phyloP scores from a whole-genome alignment of 1,139 yeast species.

The Suhomyces taliae region DNA sequence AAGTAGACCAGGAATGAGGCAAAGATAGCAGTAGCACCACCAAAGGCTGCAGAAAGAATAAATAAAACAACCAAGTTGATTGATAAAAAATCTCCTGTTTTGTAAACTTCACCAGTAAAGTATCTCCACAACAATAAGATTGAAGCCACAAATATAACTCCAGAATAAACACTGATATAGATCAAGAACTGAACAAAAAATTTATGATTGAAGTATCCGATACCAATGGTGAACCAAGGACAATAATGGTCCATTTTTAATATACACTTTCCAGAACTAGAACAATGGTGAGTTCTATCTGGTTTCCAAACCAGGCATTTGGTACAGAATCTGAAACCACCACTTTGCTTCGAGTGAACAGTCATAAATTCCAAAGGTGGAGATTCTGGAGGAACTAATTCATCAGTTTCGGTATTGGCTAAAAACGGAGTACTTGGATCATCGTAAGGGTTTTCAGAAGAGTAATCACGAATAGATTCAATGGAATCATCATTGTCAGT shows the following conservation, averaged over 20 bases:
- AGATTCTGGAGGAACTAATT: slow-evolving; percentile 13
- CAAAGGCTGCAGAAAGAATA: slow-evolving; percentile 61
- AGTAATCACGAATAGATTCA: background rate
- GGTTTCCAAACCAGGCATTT: slow-evolving; percentile 91
- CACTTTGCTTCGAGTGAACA: slow-evolving; percentile 27
- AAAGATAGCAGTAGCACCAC: slow-evolving; percentile 62
- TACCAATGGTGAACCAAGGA: slow-evolving; percentile 93
- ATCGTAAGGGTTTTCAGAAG: background rate
- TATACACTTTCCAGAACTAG: slow-evolving; percentile 66
- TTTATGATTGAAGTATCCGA: slow-evolving; percentile 82
- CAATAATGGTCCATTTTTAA: slow-evolving; percentile 90
- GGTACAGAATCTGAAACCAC: slow-evolving; percentile 56
- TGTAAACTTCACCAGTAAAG: slow-evolving; percentile 43
- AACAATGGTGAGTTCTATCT: slow-evolving; percentile 90
- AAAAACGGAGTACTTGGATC: slow-evolving; percentile 6
- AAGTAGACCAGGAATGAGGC: slow-evolving; percentile 60
- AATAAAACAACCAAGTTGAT: slow-evolving; percentile 61
- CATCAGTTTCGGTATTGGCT: slow-evolving; percentile 2
- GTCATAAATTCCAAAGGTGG: slow-evolving; percentile 35
- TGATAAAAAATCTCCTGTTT: slow-evolving; percentile 45
- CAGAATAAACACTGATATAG: slow-evolving; percentile 52
- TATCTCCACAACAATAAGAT: slow-evolving; percentile 48
- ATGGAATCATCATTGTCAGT: background rate
- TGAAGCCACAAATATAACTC: slow-evolving; percentile 40
- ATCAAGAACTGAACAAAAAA: slow-evolving; percentile 72